Base-by-base conservation (phyloP, 2,329 filamentous ascomycete genomes). In the Sphaerulina populicola region DNA sequence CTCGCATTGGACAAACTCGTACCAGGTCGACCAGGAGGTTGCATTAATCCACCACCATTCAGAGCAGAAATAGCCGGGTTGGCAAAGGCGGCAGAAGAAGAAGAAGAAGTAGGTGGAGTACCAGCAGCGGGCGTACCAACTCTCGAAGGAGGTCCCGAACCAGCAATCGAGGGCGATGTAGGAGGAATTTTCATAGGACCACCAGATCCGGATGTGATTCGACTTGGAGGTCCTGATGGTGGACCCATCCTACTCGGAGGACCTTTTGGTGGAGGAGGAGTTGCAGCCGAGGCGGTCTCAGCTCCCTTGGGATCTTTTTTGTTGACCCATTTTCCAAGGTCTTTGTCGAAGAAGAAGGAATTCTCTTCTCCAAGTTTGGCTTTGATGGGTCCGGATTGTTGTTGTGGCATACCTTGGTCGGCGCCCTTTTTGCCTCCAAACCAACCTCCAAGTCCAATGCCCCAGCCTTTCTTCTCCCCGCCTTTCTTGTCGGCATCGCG, bases 271-370 rank as follows among this genome's bases (percentile, higher is more conserved):
- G 93, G 90, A 1, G 91, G 86, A 0, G 89, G 82, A 1, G 82
- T 82, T 42, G 73, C 71, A 23, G 73, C 66, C n/a, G 72, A 69
- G 21, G 75, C 66, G 29, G 77, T 78, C 2, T 78, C 73, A 23
- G 77, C 73, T 80, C 78, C 11, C 73, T 73, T 10, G 83, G 52
- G 52, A 30, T 54, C 83, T 67, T 95, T 96, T 75, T 96, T 96
- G 74, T 98, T 97, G 67, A 98, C 77, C 94, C 94, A 98, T 67
- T 93, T 89, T 74, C 94, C 94, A 47, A 95, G 78, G n/a, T 96
- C 87, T 2, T 89, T 86, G 65, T 98, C 93, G 64, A 93, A 98
- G 60, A 91, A 85, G 69, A 98, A 96, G 41, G 83, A 88, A 68
- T 82, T 95, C 64, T 93, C 82, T 69, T 98, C 94, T 55, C 91